A percentile compares a stretch with the other conserved stretches of the same genome.
Evolutionary conservation across 257 asterid species (phyloP).

Genomic region (Nemophila menziesii): DNA sequence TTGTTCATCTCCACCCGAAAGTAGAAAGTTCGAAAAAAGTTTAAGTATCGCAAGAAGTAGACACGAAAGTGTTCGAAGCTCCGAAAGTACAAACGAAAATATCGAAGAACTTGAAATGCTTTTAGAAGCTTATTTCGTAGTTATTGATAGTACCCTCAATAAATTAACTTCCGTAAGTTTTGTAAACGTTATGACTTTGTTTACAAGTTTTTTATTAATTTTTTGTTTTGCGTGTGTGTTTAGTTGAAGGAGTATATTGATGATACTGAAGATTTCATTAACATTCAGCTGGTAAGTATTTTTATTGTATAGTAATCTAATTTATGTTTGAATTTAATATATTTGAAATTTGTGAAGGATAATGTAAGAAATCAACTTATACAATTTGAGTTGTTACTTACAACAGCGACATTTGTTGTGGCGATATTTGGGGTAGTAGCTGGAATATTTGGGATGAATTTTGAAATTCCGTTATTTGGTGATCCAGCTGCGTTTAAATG

Average conservation of each 20-base stretch:
- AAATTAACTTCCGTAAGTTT: constrained; percentile 87
- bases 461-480: constrained; percentile 49
- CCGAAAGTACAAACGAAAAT: constrained; percentile 56
- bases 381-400: constrained; percentile 80
- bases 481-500: constrained; percentile 69
- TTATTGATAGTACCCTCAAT: constrained; percentile 93
- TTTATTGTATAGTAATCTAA: neutral
- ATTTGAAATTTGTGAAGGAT: constrained; percentile 45
- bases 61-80: constrained; percentile 82
- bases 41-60: constrained; percentile 94
- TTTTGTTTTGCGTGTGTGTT: constrained; percentile 13
- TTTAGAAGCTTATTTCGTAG: constrained; percentile 97
- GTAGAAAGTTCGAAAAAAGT: constrained; percentile 79
- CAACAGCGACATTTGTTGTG: constrained; percentile 92
- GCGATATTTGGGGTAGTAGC: constrained; percentile 96
- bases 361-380: constrained; percentile 95
- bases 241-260: constrained; percentile 98
- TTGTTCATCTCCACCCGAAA: constrained; percentile 82
- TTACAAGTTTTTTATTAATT: constrained; percentile 2
- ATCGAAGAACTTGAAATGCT: constrained; percentile 97
- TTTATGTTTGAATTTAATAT: neutral
- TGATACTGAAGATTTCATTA: constrained; percentile 95
- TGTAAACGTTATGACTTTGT: neutral
- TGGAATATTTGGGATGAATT: constrained; percentile 93
- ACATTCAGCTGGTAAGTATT: constrained; percentile 85